phyloP scores from a whole-genome alignment of 352 stramenopile genomes.

The Phytopythium delawarense region DNA sequence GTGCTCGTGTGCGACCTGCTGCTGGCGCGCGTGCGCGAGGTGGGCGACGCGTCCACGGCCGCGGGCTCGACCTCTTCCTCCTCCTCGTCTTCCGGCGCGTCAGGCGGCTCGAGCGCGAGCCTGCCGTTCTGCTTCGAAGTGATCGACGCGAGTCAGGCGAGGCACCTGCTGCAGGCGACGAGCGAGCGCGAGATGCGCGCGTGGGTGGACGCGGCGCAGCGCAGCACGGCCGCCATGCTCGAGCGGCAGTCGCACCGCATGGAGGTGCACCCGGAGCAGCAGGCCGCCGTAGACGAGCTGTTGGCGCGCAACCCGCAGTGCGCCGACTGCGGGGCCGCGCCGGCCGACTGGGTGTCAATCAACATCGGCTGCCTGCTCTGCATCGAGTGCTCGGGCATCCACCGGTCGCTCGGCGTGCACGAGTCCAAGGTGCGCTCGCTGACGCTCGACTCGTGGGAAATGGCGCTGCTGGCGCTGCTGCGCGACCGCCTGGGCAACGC shows the following conservation, averaged over 20 bases:
- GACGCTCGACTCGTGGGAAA: conserved; percentile 87
- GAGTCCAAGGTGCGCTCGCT: conserved; percentile 95
- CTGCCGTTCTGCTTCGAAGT: conserved; percentile 52
- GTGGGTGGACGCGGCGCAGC: conserved; percentile 78
- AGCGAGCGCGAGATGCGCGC: conserved; percentile 72
- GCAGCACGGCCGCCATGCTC: conserved; percentile 78
- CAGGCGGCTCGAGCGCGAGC: neutral
- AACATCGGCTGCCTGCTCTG: conserved; percentile 96
- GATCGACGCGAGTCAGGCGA: conserved; percentile 75
- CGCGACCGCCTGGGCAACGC: conserved; percentile 69
- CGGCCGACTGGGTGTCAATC: conserved; percentile 94
- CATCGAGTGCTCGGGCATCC: conserved; percentile 96
- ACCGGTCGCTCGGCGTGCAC: conserved; percentile 95
- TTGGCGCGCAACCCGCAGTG: conserved; percentile 52
- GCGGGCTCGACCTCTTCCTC: neutral
- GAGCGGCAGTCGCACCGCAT: conserved; percentile 82
- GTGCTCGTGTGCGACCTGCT: conserved; percentile 79
- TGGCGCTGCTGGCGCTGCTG: conserved; percentile 61
- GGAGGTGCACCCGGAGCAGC: conserved; percentile 78
- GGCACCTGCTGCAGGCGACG: conserved; percentile 69
- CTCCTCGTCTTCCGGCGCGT: neutral
- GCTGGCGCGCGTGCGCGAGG: conserved; percentile 71
- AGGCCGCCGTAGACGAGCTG: conserved; percentile 61
- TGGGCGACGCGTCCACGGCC: conserved; percentile 47
- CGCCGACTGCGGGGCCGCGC: conserved; percentile 67